phyloP scores from a whole-genome alignment of 108 stramenopile species.

The Cyclostephanos tholiformis region DNA sequence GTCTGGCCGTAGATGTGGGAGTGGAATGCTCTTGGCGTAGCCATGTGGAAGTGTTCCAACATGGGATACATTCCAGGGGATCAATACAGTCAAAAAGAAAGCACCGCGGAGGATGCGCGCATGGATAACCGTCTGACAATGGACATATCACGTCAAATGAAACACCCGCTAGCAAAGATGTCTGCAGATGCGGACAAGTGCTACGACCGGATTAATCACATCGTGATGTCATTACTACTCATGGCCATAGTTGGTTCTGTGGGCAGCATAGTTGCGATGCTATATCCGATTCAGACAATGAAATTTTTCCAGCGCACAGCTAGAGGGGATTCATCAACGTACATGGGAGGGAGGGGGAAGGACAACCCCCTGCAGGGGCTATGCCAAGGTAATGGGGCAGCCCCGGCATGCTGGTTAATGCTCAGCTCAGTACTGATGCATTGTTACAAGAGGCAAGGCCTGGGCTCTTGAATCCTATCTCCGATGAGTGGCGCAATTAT shows the following conservation, averaged over 20 bases:
- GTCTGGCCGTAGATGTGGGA: too few species aligned
- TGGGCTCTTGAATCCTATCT: not conserved
- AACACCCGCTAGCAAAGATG: not conserved
- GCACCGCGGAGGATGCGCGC: conserved; percentile 11
- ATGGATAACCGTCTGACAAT: conserved; percentile 4
- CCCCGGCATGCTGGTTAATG: too few species aligned
- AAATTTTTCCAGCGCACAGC: conserved; percentile 9
- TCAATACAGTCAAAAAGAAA: not conserved
- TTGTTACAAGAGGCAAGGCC: not conserved
- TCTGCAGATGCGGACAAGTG: conserved; percentile 10
- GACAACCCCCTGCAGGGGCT: not conserved
- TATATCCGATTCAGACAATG: not conserved
- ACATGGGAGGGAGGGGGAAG: not conserved
- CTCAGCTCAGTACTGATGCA: not conserved
- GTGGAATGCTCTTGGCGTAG: too few species aligned
- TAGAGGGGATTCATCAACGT: not conserved
- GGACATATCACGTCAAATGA: not conserved
- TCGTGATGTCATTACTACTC: not conserved
- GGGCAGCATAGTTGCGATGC: not conserved
- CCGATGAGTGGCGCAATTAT: not conserved
- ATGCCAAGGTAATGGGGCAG: conserved; percentile 1
- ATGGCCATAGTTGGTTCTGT: not conserved
- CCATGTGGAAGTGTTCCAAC: too few species aligned
- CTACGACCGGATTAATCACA: conserved; percentile 10
- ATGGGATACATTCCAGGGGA: not conserved